Base-by-base conservation (phyloP, 495 filamentous ascomycete genomes). In the Xylaria venustula region DNA sequence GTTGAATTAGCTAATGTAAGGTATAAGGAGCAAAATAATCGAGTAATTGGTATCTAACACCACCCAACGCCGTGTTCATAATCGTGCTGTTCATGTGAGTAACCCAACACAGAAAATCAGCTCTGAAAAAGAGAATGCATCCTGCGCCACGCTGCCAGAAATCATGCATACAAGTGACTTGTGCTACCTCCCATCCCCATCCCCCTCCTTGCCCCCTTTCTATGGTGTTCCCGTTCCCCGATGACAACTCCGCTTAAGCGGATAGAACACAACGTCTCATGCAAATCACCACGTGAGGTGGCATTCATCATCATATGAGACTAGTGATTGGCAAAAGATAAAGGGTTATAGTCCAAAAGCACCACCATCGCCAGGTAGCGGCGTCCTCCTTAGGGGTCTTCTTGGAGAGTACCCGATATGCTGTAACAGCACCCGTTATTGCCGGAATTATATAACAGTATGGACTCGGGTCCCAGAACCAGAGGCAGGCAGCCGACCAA, bases 401-500 rank as follows among this genome's bases (percentile, higher is more conserved):
- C 56, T 51, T 59, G 25, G n/a, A 23, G 11, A 55, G n/a, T 14
- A 22, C 41, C 4, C 48, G 57, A 34, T 54, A 50, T n/a, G 56
- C 50, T 5, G 46, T 54, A 11, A 54, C 44, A 5, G 54, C 44
- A 1, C 57, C 63, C 25, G 46, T 23, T 9, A 37, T 2, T n/a
- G 30, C 22, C 14, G 52, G 51, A 20, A 55, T 26, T 12, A 48
- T 14, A 28, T 61, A 61, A 9, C 34, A 34, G 30, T 53, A 60
- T 17, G 46, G 26, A 12, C 48, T 58, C 0, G 51, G 51, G n/a
- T 46, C 46, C 79, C 78, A 81, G 58, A 79, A 81, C 2, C 54
- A 22, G 0, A 72, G 54, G 57, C 75, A 77, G 1, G 58, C 64
- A 14, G 75, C 14, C n/a, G 74, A 71, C 81, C 81, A 85, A 22